Percentiles rank a stretch among this genome's conserved stretches.
These are phyloP conservation scores for Nicotiana benthamiana DNA, from an alignment of 257 asterid species.

Conservation along the genomic window DNA sequence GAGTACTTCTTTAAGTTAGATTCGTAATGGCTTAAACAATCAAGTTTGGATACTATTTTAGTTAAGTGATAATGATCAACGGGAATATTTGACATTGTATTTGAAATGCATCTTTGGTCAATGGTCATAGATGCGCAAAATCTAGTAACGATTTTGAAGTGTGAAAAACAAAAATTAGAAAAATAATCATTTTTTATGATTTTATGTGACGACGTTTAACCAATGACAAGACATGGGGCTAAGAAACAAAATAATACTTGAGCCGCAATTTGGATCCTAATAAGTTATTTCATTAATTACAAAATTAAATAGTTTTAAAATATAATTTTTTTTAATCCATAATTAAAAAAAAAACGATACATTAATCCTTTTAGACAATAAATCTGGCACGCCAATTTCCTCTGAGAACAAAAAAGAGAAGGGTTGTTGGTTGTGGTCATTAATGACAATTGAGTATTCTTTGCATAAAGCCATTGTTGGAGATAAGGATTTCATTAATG, in stretches of 20 bases:
- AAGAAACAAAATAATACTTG: background rate
- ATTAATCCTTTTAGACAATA: no score
- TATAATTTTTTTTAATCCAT: no score
- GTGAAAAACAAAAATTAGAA: background rate
- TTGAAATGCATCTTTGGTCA: background rate
- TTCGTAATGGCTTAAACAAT: background rate
- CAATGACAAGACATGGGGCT: background rate
- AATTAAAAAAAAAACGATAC: no score
- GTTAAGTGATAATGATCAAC: background rate
- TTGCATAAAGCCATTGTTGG: background rate
- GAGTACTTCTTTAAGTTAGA: background rate
- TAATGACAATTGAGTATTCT: background rate
- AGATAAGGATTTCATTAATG: background rate
- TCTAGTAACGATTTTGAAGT: background rate
- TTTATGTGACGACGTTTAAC: background rate
- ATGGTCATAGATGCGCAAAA: background rate
- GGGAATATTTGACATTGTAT: background rate
- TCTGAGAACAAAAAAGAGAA: background rate
- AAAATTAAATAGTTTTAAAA: no score
- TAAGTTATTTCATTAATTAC: no score
- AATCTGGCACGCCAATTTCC: background rate
- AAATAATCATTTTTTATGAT: background rate
- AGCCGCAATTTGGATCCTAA: no score
- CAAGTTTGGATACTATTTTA: background rate
- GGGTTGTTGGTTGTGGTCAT: constrained; percentile 4